These are phyloP conservation scores for Uncinocarpus reesii DNA, from an alignment of 2,329 filamentous ascomycete genomes.

Conservation along the genomic window DNA sequence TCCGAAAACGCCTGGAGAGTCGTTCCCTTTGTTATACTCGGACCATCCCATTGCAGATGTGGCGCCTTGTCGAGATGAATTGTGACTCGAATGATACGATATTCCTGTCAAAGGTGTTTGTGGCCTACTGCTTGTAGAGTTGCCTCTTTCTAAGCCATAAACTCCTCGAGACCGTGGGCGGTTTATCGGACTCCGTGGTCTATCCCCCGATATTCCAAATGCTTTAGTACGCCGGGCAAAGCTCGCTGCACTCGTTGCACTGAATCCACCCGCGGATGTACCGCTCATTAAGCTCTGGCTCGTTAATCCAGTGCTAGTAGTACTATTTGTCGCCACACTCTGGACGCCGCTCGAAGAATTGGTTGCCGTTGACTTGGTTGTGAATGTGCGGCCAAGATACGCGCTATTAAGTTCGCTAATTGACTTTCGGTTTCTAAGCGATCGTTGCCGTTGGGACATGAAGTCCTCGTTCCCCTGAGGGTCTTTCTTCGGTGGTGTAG, in stretches of 20 bases:
- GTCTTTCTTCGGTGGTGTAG: constrained; percentile 51
- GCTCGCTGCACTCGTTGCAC: constrained; percentile 89
- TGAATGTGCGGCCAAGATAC: constrained; percentile 66
- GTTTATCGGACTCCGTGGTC: constrained; percentile 38
- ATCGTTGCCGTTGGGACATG: constrained; percentile 31
- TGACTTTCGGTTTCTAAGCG: constrained; percentile 35
- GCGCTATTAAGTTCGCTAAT: constrained; percentile 66
- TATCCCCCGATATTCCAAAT: constrained; percentile 27
- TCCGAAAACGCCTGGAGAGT: constrained; percentile 60
- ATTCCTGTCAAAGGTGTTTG: constrained; percentile 58
- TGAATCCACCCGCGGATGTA: constrained; percentile 77
- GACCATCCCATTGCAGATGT: constrained; percentile 57
- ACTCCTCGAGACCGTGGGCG: constrained; percentile 31
- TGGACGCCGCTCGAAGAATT: constrained; percentile 63
- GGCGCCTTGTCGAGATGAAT: constrained; percentile 43
- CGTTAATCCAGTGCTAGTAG: constrained; percentile 64
- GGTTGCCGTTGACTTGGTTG: constrained; percentile 76
- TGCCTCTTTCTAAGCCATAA: constrained; percentile 28
- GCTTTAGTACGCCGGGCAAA: constrained; percentile 61
- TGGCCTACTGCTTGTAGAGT: constrained; percentile 30
- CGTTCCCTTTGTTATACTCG: constrained; percentile 42
- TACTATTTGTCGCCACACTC: constrained; percentile 55
- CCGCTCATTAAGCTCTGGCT: constrained; percentile 89
- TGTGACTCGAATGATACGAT: constrained; percentile 87
- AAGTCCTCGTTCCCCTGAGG: constrained; percentile 27